Percentiles rank a stretch among this genome's conserved stretches.
These are phyloP conservation scores for Zelonia costaricensis DNA, from an alignment of 208 protist genomes.

Conservation along the genomic window DNA sequence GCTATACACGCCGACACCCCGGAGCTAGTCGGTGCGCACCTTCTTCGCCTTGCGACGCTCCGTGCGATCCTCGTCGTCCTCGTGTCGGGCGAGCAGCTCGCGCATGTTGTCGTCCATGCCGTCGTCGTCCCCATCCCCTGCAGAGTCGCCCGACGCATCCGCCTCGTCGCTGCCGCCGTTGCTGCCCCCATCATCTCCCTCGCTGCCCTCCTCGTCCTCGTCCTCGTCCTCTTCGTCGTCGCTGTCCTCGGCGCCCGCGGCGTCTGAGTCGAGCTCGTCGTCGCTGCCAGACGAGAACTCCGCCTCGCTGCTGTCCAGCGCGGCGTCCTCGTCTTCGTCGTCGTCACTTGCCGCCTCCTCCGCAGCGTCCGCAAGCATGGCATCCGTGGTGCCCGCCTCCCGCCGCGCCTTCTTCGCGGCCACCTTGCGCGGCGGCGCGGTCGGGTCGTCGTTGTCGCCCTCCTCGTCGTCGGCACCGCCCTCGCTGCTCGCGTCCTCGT, in stretches of 20 bases:
- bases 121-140: constrained; percentile 31
- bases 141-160: constrained; percentile 4
- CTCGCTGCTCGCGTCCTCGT: constrained; percentile 10
- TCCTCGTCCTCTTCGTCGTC: constrained; percentile 50
- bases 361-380: constrained; percentile 11
- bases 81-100: constrained; percentile 47
- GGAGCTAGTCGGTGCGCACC: constrained; percentile 59
- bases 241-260: constrained; percentile 21
- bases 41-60: constrained; percentile 54
- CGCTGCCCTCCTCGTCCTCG: constrained; percentile 37
- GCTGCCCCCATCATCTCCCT: constrained; percentile 11
- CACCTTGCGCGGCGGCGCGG: not conserved
- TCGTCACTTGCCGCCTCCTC: constrained; percentile 2
- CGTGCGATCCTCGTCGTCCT: constrained; percentile 27
- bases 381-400: constrained; percentile 9
- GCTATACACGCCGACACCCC: no score
- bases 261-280: constrained; percentile 30
- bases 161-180: constrained; percentile 11
- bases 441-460: not conserved
- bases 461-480: constrained; percentile 16
- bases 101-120: constrained; percentile 67
- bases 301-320: constrained; percentile 28
- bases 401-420: constrained; percentile 18
- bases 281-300: constrained; percentile 37
- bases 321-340: constrained; percentile 18